phyloP scores from a whole-genome alignment of 305 asterid genomes.

The Plantago coronopus region DNA sequence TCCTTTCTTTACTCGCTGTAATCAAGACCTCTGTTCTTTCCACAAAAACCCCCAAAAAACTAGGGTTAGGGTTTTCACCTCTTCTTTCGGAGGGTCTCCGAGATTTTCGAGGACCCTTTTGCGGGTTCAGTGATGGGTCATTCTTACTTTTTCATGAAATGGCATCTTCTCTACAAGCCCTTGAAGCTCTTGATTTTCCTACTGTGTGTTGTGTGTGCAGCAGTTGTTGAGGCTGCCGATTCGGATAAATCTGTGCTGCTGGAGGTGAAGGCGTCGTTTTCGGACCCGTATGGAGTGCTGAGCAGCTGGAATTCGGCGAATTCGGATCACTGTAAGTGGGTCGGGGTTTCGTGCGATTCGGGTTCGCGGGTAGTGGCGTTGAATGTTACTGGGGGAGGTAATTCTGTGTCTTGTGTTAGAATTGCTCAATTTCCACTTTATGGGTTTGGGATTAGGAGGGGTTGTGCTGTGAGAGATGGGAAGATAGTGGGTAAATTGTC shows the following conservation, averaged over 20 bases:
- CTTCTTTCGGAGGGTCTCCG: constrained; percentile 24
- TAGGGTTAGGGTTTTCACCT: constrained; percentile 31
- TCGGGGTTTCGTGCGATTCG: constrained; percentile 62
- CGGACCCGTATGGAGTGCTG: constrained; percentile 57
- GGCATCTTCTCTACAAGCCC: constrained; percentile 42
- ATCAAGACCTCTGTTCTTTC: constrained; percentile 28
- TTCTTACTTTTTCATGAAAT: constrained; percentile 42
- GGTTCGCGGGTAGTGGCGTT: constrained; percentile 59
- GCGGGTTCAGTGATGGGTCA: constrained; percentile 62
- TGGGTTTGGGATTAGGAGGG: constrained; percentile 69
- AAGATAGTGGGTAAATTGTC: constrained; percentile 56
- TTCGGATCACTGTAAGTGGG: constrained; percentile 69
- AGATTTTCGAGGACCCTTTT: constrained; percentile 43
- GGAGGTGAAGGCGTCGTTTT: constrained; percentile 63
- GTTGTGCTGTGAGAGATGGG: constrained; percentile 36
- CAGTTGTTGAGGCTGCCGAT: constrained; percentile 44
- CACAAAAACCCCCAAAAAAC: constrained; percentile 20
- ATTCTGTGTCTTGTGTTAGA: constrained; percentile 60
- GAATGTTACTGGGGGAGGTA: constrained; percentile 66
- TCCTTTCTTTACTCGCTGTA: constrained; percentile 28
- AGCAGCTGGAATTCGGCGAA: constrained; percentile 48
- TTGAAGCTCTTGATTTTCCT: constrained; percentile 52
- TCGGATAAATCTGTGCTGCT: constrained; percentile 69
- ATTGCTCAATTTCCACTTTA: constrained; percentile 67
- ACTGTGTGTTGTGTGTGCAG: too few relatives aligned